Base-by-base conservation (phyloP, 805 yeast species). In the Cyberlindnera americana region DNA sequence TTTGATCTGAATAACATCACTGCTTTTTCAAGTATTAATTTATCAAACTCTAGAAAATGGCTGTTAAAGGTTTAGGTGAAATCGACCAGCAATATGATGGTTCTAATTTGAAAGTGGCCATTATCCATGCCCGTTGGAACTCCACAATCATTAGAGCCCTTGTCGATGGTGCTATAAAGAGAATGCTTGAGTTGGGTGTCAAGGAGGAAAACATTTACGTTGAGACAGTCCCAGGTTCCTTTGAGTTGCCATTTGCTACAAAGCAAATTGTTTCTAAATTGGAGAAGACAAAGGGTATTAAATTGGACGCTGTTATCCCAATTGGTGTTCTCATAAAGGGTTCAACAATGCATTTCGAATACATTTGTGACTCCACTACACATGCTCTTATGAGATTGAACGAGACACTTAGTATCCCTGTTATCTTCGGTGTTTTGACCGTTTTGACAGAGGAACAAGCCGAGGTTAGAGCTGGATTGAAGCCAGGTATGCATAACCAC, bases 101-200 rank as follows among this genome's bases (percentile, higher is more conserved):
- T 50, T 72, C 82, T 21, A 57, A 66, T 3, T 68, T 90, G 48
- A 75, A 82, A 52, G 70, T 93, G 38, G 96, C 91, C 25, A 88
- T 93, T 57, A 75, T 93, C 41, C 96, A 90, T 62, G 97, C 99
- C 13, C 84, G 99, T 64, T 93, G 99, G 99, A 93, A 93, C 64
- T 62, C 68, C 28, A 66, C 69, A 34, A 78, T 93, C 47, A 88
- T 93, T 53, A 81, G 78, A 33, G 82, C 87, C 12, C 70, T 93
- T 33, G 90, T 90, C 6, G 66, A 73, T 23, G 98, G 98, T 38
- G 89, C 93, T 18, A 62, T 78, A 26, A 61, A 66, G 23, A 75
- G 76, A 59, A 66, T 90, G 58, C 49, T 54, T 33, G 73, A 72
- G 31, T 64, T 83, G 40, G 89, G 89, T 19, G 98, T 93, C 21